phyloP scores from a whole-genome alignment of 129 eudicot genomes.

The Saussurea involucrata region DNA sequence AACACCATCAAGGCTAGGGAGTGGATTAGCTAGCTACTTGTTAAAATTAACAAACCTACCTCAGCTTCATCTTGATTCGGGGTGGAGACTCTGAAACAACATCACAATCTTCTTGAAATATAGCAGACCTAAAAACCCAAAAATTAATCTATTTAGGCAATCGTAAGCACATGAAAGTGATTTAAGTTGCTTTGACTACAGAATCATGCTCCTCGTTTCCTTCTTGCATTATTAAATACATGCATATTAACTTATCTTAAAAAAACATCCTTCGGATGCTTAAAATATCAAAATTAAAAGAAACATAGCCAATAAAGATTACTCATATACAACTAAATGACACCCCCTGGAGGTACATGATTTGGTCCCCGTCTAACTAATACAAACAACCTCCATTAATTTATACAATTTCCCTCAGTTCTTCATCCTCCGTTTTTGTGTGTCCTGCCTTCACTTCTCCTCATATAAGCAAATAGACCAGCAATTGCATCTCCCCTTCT shows the following conservation, averaged over 20 bases:
- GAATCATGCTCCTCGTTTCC: too few species aligned
- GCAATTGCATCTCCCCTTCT: not conserved
- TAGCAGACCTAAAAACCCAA: conserved; percentile 61
- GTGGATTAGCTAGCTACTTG: conserved; percentile 9
- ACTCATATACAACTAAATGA: not conserved
- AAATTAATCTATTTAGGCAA: not conserved
- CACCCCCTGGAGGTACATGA: not conserved
- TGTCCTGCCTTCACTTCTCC: not conserved
- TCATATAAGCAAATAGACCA: conserved; percentile 7
- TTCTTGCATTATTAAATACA: too few species aligned
- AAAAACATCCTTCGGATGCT: too few species aligned
- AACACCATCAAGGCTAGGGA: not conserved
- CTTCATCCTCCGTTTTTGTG: not conserved
- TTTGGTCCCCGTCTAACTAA: not conserved
- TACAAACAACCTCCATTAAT: not conserved
- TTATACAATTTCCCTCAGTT: not conserved
- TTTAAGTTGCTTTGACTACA: too few species aligned
- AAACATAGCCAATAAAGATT: not conserved
- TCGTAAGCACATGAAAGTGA: too few species aligned
- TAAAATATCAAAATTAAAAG: too few species aligned
- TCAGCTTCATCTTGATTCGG: conserved; percentile 65
- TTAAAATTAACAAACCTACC: conserved; percentile 46
- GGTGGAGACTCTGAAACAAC: conserved; percentile 79
- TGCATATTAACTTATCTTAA: too few species aligned
- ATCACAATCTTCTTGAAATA: conserved; percentile 92